Evolutionary conservation across 1,284 basidiomycete species (phyloP).

Genomic region (Mycosarcoma mackinlayi): DNA sequence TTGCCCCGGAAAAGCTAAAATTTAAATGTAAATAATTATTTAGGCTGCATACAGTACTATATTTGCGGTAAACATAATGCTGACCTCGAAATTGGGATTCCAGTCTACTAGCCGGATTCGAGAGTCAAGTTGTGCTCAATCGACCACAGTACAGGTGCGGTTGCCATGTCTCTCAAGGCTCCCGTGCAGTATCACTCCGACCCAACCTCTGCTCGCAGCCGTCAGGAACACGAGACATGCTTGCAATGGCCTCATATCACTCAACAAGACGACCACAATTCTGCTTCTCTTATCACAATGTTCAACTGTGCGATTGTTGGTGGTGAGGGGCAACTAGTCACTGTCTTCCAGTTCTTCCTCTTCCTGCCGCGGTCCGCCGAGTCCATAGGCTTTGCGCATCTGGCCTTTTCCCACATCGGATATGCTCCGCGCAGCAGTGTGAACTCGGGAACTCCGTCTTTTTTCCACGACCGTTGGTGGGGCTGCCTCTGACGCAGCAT

Average conservation of each 20-base stretch:
- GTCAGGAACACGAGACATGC: too few species aligned
- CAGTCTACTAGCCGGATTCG: slow-evolving; percentile 27
- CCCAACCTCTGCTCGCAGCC: too few species aligned
- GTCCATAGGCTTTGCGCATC: slow-evolving; percentile 38
- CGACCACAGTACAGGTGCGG: too few species aligned
- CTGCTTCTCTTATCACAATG: background rate
- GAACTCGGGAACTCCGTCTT: slow-evolving; percentile 19
- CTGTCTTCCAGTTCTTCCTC: slow-evolving; percentile 51
- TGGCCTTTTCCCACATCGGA: slow-evolving; percentile 2
- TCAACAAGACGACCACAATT: too few species aligned
- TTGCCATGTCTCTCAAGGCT: background rate
- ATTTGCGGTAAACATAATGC: too few species aligned
- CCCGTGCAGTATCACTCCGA: background rate
- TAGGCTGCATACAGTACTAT: too few species aligned
- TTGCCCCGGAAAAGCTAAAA: too few species aligned
- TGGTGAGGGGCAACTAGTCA: slow-evolving; percentile 20
- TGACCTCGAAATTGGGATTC: too few species aligned
- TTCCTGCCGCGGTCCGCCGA: slow-evolving; percentile 45
- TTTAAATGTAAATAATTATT: too few species aligned
- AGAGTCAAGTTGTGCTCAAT: background rate
- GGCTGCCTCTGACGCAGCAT: slow-evolving; percentile 7
- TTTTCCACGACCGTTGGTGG: slow-evolving; percentile 11
- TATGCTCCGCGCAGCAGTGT: background rate
- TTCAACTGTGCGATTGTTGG: background rate
- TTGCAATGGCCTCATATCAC: too few species aligned